These are phyloP conservation scores for Heliocybe sulcata DNA, from an alignment of 1,284 basidiomycete species.

Conservation along the genomic window DNA sequence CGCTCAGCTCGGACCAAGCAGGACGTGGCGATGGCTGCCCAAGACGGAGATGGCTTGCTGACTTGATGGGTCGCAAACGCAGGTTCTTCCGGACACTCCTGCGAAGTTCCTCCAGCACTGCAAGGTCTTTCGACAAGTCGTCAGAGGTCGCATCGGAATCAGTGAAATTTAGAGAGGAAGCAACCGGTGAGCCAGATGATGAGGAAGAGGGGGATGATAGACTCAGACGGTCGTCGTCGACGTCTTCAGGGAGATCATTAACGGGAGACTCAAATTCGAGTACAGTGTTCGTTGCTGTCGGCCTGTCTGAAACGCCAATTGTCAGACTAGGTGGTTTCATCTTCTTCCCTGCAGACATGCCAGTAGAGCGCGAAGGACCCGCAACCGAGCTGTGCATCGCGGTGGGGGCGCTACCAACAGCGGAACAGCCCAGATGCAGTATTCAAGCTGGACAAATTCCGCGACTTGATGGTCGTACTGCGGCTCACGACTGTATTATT, in stretches of 20 bases:
- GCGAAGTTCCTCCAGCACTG: slow-evolving; percentile 58
- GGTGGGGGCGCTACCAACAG: background rate
- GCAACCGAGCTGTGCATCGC: background rate
- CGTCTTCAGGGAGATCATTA: slow-evolving; percentile 17
- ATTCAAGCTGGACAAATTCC: too few relatives aligned
- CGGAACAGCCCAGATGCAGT: background rate
- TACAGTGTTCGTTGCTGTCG: slow-evolving; percentile 21
- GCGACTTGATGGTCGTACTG: too few relatives aligned
- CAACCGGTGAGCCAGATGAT: slow-evolving; percentile 18
- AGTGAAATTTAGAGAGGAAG: slow-evolving; percentile 17
- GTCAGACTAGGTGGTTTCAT: slow-evolving; percentile 29
- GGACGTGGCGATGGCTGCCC: slow-evolving; percentile 19
- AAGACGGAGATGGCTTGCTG: slow-evolving; percentile 25
- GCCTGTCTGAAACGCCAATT: slow-evolving; percentile 20
- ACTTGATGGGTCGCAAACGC: slow-evolving; percentile 65
- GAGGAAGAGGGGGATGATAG: slow-evolving; percentile 26
- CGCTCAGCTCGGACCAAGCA: slow-evolving; percentile 18
- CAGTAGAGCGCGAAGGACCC: slow-evolving; percentile 1
- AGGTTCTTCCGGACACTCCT: slow-evolving; percentile 68
- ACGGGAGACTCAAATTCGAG: slow-evolving; percentile 28
- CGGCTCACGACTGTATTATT: too few relatives aligned
- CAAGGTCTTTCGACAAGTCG: slow-evolving; percentile 59
- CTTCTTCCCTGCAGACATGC: slow-evolving; percentile 16
- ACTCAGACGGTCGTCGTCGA: slow-evolving; percentile 19
- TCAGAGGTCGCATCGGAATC: slow-evolving; percentile 26